Evolutionary conservation across 495 filamentous ascomycete genomes (phyloP).

Genomic region (Talaromyces adpressus): DNA sequence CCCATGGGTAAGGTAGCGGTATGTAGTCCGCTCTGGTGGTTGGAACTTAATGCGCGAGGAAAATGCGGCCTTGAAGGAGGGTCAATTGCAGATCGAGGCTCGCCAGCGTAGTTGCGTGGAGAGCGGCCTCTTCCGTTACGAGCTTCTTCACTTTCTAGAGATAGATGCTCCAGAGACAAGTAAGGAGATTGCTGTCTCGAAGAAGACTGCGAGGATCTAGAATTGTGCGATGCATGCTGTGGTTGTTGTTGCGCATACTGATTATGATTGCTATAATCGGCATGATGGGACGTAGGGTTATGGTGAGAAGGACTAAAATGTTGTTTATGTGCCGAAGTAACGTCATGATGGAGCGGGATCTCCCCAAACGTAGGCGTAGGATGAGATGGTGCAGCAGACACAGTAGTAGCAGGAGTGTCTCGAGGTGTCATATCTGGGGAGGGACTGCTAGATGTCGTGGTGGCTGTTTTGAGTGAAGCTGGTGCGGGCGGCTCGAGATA

Average conservation of each 20-base stretch:
- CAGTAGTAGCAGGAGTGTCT: constrained; percentile 45
- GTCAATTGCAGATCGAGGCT: constrained; percentile 33
- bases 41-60: constrained; percentile 32
- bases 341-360: constrained; percentile 48
- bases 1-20: constrained; percentile 35
- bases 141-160: constrained; percentile 26
- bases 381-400: constrained; percentile 27
- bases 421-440: constrained; percentile 20
- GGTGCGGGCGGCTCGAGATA: constrained; percentile 64
- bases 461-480: constrained; percentile 28
- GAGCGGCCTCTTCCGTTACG: constrained; percentile 20
- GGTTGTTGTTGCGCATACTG: not conserved
- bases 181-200: constrained; percentile 23
- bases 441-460: constrained; percentile 1
- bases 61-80: constrained; percentile 26
- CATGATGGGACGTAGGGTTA: constrained; percentile 10
- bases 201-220: constrained; percentile 23
- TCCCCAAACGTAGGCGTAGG: constrained; percentile 59
- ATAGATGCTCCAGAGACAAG: constrained; percentile 35
- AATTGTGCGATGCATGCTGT: constrained; percentile 14
- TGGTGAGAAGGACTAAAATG: constrained; percentile 16
- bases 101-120: constrained; percentile 26
- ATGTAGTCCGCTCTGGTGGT: constrained; percentile 32
- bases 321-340: constrained; percentile 19
- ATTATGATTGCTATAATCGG: constrained; percentile 1